phyloP scores from a whole-genome alignment of 2,329 filamentous ascomycete genomes.

The Neofusicoccum sp. region DNA sequence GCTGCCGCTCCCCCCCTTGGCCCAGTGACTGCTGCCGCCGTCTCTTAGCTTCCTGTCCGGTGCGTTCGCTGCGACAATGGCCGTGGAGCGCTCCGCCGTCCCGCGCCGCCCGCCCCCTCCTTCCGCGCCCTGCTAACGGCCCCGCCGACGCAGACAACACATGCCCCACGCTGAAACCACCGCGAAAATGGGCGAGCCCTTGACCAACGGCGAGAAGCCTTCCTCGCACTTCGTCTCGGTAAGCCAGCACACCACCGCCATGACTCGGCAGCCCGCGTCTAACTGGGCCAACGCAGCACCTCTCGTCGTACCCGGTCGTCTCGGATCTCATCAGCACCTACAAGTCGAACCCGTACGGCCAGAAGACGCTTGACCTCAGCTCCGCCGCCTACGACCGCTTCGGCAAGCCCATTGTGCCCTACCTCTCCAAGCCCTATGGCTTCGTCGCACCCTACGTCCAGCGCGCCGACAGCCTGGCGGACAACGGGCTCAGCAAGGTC shows the following conservation, averaged over 20 bases:
- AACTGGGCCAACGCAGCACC: constrained; percentile 60
- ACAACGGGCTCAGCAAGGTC: constrained; percentile 39
- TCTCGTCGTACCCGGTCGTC: constrained; percentile 82
- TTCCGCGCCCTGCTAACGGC: constrained; percentile 1
- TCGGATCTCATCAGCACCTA: constrained; percentile 76
- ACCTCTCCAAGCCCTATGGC: constrained; percentile 75
- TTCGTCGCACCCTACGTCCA: constrained; percentile 84
- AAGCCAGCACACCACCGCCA: constrained; percentile 27
- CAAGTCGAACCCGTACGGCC: constrained; percentile 80
- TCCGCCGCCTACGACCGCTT: constrained; percentile 75
- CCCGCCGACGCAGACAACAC: not conserved
- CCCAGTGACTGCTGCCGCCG: not conserved
- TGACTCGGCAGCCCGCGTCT: constrained; percentile 17
- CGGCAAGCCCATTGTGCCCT: constrained; percentile 76
- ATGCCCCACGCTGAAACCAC: constrained; percentile 27
- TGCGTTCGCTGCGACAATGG: not conserved
- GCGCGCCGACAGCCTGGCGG: constrained; percentile 67
- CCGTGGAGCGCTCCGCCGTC: not conserved
- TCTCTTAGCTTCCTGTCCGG: not conserved
- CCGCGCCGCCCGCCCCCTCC: not conserved
- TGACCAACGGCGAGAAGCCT: constrained; percentile 45
- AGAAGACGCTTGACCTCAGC: constrained; percentile 77
- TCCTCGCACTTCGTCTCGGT: constrained; percentile 43
- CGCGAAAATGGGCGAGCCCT: constrained; percentile 37
- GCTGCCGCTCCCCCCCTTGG: not conserved